Conservation (phyloP, 2,329 filamentous ascomycete species). For the Aplosporella prunicola region DNA sequence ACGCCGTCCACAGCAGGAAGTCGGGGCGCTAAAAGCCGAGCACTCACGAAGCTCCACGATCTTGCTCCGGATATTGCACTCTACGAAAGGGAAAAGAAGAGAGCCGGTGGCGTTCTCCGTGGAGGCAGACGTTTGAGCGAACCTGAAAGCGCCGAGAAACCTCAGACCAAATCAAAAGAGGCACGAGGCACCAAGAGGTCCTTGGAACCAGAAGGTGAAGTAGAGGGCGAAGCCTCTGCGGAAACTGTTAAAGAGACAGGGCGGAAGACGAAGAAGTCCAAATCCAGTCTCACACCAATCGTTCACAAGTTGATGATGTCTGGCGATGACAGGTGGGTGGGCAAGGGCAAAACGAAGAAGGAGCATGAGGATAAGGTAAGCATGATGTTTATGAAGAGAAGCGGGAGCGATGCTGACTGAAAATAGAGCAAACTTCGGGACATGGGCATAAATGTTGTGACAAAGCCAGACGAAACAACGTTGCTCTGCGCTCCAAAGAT, state of each 20-base stretch:
- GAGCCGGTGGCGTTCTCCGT: constrained; percentile 56
- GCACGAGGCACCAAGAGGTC: constrained; percentile 36
- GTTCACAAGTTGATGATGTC: constrained; percentile 72
- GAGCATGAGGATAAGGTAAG: constrained; percentile 75
- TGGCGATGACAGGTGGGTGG: constrained; percentile 73
- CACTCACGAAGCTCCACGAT: constrained; percentile 64
- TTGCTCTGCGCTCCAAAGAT: constrained; percentile 81
- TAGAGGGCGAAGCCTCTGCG: constrained; percentile 32
- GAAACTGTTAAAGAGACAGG: constrained; percentile 48
- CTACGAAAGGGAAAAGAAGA: constrained; percentile 90
- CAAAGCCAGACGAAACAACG: constrained; percentile 67
- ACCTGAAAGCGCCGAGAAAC: constrained; percentile 28
- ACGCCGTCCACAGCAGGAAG: constrained; percentile 69
- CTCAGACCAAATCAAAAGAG: constrained; percentile 25
- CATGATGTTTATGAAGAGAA: neutral
- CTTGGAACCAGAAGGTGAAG: constrained; percentile 31
- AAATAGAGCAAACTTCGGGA: constrained; percentile 66
- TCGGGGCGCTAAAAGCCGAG: constrained; percentile 80
- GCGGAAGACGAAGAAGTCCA: constrained; percentile 49
- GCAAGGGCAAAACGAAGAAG: constrained; percentile 57
- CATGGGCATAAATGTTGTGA: constrained; percentile 70
- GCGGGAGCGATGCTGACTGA: constrained; percentile 1
- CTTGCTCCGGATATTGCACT: constrained; percentile 76
- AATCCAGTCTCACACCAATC: constrained; percentile 47
- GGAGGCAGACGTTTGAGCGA: constrained; percentile 35